These are phyloP conservation scores for Neurospora crassa DNA, from an alignment of 2,329 filamentous ascomycete species.

Conservation along the genomic window DNA sequence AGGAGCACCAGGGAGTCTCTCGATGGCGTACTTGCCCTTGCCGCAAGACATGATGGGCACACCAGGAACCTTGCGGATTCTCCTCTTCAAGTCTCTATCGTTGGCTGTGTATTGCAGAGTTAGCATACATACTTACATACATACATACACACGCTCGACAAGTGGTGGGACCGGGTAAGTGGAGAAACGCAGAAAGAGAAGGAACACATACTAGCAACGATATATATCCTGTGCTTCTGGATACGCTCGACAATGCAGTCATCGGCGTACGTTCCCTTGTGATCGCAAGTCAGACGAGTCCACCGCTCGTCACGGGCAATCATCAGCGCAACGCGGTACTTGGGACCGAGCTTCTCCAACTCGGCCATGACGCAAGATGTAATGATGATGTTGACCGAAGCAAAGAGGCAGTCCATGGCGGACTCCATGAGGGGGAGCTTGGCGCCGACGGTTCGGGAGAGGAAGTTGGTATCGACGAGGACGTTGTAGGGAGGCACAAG, in stretches of 20 bases:
- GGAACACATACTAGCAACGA: constrained; percentile 47
- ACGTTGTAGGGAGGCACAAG: constrained; percentile 74
- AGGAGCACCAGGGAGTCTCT: constrained; percentile 77
- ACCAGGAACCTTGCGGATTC: constrained; percentile 66
- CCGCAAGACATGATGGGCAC: constrained; percentile 73
- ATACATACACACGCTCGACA: too few species aligned
- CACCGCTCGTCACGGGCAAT: constrained; percentile 77
- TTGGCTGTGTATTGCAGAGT: constrained; percentile 30
- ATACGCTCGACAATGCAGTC: constrained; percentile 65
- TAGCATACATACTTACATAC: too few species aligned
- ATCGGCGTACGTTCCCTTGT: constrained; percentile 78
- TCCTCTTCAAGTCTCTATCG: constrained; percentile 70
- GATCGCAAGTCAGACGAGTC: constrained; percentile 77
- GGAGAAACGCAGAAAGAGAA: too few species aligned
- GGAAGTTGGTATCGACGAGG: constrained; percentile 78
- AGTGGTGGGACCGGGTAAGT: too few species aligned
- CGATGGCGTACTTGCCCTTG: constrained; percentile 87
- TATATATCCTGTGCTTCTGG: constrained; percentile 66
- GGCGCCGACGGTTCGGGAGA: constrained; percentile 80
- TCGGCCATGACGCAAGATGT: constrained; percentile 64
- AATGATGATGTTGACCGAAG: constrained; percentile 82
- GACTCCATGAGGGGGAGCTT: constrained; percentile 82
- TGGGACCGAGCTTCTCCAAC: constrained; percentile 78
- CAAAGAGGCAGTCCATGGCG: constrained; percentile 86
- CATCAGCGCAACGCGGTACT: constrained; percentile 66